Evolutionary conservation across 2,329 filamentous ascomycete species (phyloP), one percentile per base, ranked within the genome.

Genomic region (Aphanocladium album): DNA sequence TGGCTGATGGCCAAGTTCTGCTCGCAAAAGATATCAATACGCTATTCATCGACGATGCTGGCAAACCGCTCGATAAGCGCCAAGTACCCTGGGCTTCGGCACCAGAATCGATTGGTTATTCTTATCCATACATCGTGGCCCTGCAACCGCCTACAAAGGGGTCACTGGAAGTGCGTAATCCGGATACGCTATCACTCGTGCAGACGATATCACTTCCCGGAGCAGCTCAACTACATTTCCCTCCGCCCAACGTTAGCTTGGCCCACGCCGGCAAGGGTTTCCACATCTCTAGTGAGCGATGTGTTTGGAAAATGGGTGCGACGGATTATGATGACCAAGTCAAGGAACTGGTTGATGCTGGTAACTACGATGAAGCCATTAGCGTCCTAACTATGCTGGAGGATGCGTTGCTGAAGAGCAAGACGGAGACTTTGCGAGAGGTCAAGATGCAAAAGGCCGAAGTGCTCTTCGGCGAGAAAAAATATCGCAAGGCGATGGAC

Each of bases 21-120:
- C 81, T 99, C n/a, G 91, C 93, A n/a, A 96, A 96, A 73, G 95
- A 99, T 67, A 91, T 97, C 68, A 96, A 97, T 72, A 96, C 93
- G 1, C 78, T 97, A 57, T 99, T 99, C 72, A 89, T 96, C 65
- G 89, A 95, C 61, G 84, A 89, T 12, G 83, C 91, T 33, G 95
- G 93, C 5, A 93, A 91, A 66, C 83, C 92, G 0, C 72, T 96
- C 37, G 89, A 93, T 49, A 91, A 90, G 73, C 83, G 89, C 60
- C 93, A 98, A 71, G 87, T 99, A n/a, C 92, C 92, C 1, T 99
- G 95, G 95, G 84, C 87, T 46, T 80, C 85, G 37, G 91, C 93
- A 1, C 96, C 95, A 1, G 93, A 97, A 68, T 89, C 89, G 60
- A 88, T 99, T 62, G 95, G 93, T 23, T 99, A 97, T 73, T 97